Conservation (phyloP, 768 basidiomycete genomes). For the Naganishia friedmannii region DNA sequence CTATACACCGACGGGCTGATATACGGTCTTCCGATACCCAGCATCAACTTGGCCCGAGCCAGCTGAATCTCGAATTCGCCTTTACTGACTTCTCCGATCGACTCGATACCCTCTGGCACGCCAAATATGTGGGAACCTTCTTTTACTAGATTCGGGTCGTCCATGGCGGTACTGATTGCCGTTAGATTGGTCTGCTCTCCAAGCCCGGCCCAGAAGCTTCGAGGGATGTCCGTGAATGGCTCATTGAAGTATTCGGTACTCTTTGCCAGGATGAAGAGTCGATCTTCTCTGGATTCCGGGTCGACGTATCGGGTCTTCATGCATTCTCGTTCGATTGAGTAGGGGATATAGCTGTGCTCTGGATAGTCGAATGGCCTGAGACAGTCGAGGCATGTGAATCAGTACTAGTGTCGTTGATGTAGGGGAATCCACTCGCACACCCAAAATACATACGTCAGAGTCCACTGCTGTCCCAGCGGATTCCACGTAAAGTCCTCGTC, state of each 20-base stretch:
- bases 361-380: conserved; percentile 39
- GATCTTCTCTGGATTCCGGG: conserved; percentile 27
- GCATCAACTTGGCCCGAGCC: conserved; percentile 40
- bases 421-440: neutral
- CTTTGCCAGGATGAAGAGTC: conserved; percentile 45
- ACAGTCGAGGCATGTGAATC: neutral
- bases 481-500: conserved; percentile 44
- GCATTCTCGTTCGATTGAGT: conserved; percentile 48
- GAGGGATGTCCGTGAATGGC: conserved; percentile 31
- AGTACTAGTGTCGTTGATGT: conserved; percentile 8
- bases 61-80: conserved; percentile 42
- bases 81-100: conserved; percentile 36
- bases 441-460: conserved; percentile 39
- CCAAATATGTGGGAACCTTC: conserved; percentile 6
- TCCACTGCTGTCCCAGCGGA: conserved; percentile 47
- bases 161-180: conserved; percentile 38
- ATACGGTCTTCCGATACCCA: conserved; percentile 46
- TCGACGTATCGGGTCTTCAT: conserved; percentile 33
- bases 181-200: conserved; percentile 32
- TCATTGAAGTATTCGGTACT: conserved; percentile 45
- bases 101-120: conserved; percentile 42
- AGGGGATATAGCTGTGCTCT: conserved; percentile 44
- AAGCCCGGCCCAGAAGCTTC: conserved; percentile 38
- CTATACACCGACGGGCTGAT: conserved; percentile 50
- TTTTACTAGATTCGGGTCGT: conserved; percentile 28